A percentile compares a stretch with the other conserved stretches of the same genome.
Conservation (phyloP, 1,284 basidiomycete species). For the Tylopilus sp. region DNA sequence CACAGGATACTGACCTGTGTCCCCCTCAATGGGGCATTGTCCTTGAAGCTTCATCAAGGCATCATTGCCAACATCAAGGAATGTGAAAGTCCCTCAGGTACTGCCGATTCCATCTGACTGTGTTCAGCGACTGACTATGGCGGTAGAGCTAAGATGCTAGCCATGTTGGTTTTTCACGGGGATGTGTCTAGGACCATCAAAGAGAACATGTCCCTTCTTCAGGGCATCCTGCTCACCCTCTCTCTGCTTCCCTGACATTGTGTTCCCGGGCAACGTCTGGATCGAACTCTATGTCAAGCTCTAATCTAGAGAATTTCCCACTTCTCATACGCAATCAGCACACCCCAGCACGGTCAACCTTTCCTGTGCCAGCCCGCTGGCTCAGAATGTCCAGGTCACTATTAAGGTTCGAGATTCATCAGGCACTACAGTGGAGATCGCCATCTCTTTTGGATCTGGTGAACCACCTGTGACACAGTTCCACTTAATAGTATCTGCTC, state of each 20-base stretch:
- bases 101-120: slow-evolving; percentile 13
- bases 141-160: slow-evolving; percentile 81
- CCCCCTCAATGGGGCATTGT: slow-evolving; percentile 83
- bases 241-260: slow-evolving; percentile 96
- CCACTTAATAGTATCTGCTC: slow-evolving; percentile 88
- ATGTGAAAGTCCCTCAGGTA: slow-evolving; percentile 83
- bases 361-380: slow-evolving; percentile 58
- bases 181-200: slow-evolving; percentile 75
- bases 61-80: slow-evolving; percentile 85
- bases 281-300: slow-evolving; percentile 96
- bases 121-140: slow-evolving; percentile 20
- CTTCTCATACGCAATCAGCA: slow-evolving; percentile 54
- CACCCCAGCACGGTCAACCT: slow-evolving; percentile 71
- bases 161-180: slow-evolving; percentile 90
- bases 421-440: slow-evolving; percentile 75
- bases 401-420: slow-evolving; percentile 84
- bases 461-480: slow-evolving; percentile 82
- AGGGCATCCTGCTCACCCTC: slow-evolving; percentile 80
- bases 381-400: slow-evolving; percentile 86
- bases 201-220: slow-evolving; percentile 88
- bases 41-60: slow-evolving; percentile 94
- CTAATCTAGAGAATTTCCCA: slow-evolving; percentile 85
- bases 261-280: slow-evolving; percentile 89
- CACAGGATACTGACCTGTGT: slow-evolving; percentile 89
- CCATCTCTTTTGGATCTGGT: slow-evolving; percentile 85